phyloP scores from a whole-genome alignment of 352 stramenopile species.

The Aphanomyces invadans region DNA sequence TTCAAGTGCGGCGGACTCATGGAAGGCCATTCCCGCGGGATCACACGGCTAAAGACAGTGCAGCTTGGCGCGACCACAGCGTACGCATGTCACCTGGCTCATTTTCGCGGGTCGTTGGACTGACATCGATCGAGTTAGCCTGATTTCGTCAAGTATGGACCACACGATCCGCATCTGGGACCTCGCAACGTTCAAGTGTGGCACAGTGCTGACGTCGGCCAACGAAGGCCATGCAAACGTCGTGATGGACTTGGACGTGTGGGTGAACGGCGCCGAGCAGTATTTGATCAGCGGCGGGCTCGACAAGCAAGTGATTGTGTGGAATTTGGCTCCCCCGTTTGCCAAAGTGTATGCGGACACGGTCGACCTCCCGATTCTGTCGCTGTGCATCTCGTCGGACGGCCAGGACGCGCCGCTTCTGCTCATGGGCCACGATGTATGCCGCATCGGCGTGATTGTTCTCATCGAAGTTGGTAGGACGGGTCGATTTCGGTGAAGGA shows the following conservation, averaged over 20 bases:
- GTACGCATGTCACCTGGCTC: neutral
- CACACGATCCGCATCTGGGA: constrained; percentile 58
- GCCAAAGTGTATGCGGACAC: constrained; percentile 76
- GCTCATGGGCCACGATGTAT: constrained; percentile 63
- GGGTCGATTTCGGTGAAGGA: constrained; percentile 77
- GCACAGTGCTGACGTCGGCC: constrained; percentile 50
- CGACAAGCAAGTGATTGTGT: constrained; percentile 79
- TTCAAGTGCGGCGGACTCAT: constrained; percentile 73
- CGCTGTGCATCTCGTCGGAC: constrained; percentile 68
- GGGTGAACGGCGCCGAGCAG: constrained; percentile 76
- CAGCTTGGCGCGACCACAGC: constrained; percentile 43
- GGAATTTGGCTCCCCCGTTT: constrained; percentile 67
- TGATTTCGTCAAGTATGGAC: constrained; percentile 47
- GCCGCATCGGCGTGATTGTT: constrained; percentile 18
- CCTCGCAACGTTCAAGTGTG: constrained; percentile 70
- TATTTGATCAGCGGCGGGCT: constrained; percentile 78
- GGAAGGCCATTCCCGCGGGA: constrained; percentile 66
- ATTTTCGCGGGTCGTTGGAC: too few relatives aligned
- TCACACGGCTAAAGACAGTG: constrained; percentile 80
- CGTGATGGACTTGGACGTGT: constrained; percentile 83
- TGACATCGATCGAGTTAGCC: too few relatives aligned
- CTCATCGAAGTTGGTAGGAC: constrained; percentile 35
- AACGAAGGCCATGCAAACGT: constrained; percentile 68
- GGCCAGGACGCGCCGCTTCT: constrained; percentile 55
- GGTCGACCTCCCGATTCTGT: constrained; percentile 62